Evolutionary conservation across 2,329 filamentous ascomycete genomes (phyloP), one percentile per base, ranked within the genome.

Genomic region (Monosporascus sp.): DNA sequence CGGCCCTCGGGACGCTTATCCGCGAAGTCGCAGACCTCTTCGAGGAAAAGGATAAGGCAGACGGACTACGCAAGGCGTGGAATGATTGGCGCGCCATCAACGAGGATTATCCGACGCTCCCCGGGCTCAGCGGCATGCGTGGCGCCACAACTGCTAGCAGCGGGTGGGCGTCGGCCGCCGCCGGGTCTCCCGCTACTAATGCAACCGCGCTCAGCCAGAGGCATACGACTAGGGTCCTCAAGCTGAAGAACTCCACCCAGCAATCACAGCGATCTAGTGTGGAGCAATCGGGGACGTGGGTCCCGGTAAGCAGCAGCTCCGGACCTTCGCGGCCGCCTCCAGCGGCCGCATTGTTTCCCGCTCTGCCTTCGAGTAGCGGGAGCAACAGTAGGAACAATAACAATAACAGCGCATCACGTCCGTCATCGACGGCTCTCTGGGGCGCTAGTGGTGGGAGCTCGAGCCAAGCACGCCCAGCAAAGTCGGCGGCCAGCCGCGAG

Each of bases 1-100:
- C 84, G 16, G 88, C 95, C 27, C 77, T 99, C 0, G 92, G 92
- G 16, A 97, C 92, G 26, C 80, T 99, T 1, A 82, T 97, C 57
- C 89, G 93, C 56, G 94, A 99, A 67, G 82, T 97, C 3, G 89
- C 93, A 5, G 93, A 97, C 50, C 84, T 99, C 11, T 97, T 94
- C 63, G 93, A 99, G 62, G 87, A 95, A 61, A 80, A 87, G 49
- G 68, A 71, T 19, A 96, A 96, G 67, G 84, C 84, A 1, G 85
- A 87, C 50, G 79, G 76, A 1, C 75, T 99, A 3, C 82, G 91
- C 26, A 87, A 87, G 63, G 90, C 92, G 1, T 97, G 93, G 91
- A 90, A 91, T 62, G 90, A 96, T 71, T 97, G 93, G 90, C 90
- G 90, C 47, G 91, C 91, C 38, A 94, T 96, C 72, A 95, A 96